phyloP scores from a whole-genome alignment of 345 rosid species.

The Brassica carinata region DNA sequence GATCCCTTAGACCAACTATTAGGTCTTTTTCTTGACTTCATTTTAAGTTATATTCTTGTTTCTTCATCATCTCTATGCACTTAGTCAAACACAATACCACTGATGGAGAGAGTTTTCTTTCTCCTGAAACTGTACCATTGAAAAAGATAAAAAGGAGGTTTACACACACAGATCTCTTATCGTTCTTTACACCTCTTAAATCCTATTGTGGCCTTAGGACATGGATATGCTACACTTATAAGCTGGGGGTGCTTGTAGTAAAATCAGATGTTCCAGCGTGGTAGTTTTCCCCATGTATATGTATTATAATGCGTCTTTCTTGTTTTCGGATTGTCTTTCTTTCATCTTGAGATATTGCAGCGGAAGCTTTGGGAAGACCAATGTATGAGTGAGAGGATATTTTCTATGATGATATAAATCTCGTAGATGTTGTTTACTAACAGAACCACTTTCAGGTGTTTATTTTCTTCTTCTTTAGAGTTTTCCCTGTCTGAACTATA shows the following conservation, averaged over 20 bases:
- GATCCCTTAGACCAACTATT: slow-evolving; percentile 42
- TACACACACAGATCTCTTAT: slow-evolving; percentile 21
- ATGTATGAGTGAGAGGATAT: slow-evolving; percentile 22
- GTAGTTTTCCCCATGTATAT: slow-evolving; percentile 28
- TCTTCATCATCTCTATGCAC: slow-evolving; percentile 31
- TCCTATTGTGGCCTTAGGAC: slow-evolving; percentile 25
- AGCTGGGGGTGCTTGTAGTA: slow-evolving; percentile 24
- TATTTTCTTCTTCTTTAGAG: slow-evolving; percentile 11
- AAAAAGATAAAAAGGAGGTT: slow-evolving; percentile 29
- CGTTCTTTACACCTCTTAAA: slow-evolving; percentile 26
- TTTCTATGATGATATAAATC: slow-evolving; percentile 17
- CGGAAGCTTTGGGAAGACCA: slow-evolving; percentile 21
- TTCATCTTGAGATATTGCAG: slow-evolving; percentile 38
- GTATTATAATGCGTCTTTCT: slow-evolving; percentile 26
- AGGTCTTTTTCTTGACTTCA: slow-evolving; percentile 40
- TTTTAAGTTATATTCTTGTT: slow-evolving; percentile 34
- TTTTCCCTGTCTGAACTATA: slow-evolving; percentile 4
- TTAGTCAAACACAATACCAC: slow-evolving; percentile 24
- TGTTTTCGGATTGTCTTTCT: slow-evolving; percentile 24
- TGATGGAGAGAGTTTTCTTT: slow-evolving; percentile 30
- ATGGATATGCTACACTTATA: slow-evolving; percentile 31
- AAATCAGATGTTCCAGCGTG: slow-evolving; percentile 22
- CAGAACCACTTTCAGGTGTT: slow-evolving; percentile 32
- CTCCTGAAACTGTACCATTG: slow-evolving; percentile 33
- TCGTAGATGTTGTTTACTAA: slow-evolving; percentile 26